A percentile compares a stretch with the other conserved stretches of the same genome.
Evolutionary conservation across 2,329 filamentous ascomycete genomes (phyloP).

Genomic region (Colletotrichum camelliae): DNA sequence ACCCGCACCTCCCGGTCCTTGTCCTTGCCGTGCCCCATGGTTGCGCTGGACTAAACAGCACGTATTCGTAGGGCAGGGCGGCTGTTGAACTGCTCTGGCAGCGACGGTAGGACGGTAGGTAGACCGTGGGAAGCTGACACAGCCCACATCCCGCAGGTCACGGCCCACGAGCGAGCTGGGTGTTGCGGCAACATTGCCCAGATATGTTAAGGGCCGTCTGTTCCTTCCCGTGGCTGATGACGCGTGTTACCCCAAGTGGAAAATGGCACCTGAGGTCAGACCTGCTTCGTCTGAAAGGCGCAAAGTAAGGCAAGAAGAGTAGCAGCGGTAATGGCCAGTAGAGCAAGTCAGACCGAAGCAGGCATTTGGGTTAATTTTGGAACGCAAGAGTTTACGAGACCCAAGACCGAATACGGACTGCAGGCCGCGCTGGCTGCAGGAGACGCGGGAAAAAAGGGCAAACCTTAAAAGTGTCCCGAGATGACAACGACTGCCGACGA

Average conservation of each 20-base stretch:
- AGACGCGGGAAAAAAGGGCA: background rate
- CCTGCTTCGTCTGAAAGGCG: background rate
- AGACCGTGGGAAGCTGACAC: background rate
- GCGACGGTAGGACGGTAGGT: background rate
- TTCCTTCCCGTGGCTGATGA: background rate
- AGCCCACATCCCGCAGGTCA: background rate
- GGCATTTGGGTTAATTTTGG: background rate
- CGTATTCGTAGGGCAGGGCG: background rate
- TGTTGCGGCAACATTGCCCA: background rate
- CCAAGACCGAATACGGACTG: background rate
- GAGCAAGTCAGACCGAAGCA: background rate
- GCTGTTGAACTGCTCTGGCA: background rate
- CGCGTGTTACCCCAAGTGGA: background rate
- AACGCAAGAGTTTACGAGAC: background rate
- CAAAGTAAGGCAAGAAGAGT: background rate
- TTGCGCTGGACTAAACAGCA: background rate
- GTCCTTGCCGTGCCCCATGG: background rate
- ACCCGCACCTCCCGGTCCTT: slow-evolving; percentile 1
- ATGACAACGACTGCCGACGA: background rate
- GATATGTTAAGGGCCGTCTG: background rate
- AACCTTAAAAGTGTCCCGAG: background rate
- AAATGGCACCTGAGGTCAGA: background rate
- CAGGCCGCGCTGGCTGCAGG: background rate
- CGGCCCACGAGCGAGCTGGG: background rate
- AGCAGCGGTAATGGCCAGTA: background rate